A percentile compares a stretch with the other conserved stretches of the same genome.
Conservation (phyloP, 371 early-diverging fungal species). For the Lichtheimia corymbifera region DNA sequence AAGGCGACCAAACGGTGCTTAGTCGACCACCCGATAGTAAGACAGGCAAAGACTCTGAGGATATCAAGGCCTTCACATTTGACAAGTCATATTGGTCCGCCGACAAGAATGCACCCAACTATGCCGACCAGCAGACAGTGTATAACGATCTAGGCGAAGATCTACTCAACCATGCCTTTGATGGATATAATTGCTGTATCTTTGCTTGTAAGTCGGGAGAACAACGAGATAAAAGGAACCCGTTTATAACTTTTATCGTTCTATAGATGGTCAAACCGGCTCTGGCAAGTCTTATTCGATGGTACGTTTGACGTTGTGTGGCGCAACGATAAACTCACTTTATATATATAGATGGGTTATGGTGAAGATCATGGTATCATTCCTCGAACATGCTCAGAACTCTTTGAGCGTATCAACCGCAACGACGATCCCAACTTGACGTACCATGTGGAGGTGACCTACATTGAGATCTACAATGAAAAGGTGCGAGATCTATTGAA, state of each 20-base stretch:
- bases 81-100: slow-evolving; percentile 88
- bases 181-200: slow-evolving; percentile 87
- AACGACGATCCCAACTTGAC: slow-evolving; percentile 50
- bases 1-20: slow-evolving; percentile 71
- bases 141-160: slow-evolving; percentile 78
- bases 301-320: slow-evolving; percentile 33
- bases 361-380: slow-evolving; percentile 83
- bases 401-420: slow-evolving; percentile 70
- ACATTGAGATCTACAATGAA: slow-evolving; percentile 88
- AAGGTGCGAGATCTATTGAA: slow-evolving; percentile 91
- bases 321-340: not conserved
- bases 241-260: not conserved
- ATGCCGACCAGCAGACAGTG: slow-evolving; percentile 76
- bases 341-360: slow-evolving; percentile 55
- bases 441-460: slow-evolving; percentile 81
- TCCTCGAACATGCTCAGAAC: slow-evolving; percentile 73
- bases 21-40: slow-evolving; percentile 48
- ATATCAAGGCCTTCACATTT: slow-evolving; percentile 74
- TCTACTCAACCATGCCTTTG: slow-evolving; percentile 85
- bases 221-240: not conserved
- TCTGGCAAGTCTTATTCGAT: slow-evolving; percentile 85
- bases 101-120: slow-evolving; percentile 61
- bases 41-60: slow-evolving; percentile 45
- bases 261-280: slow-evolving; percentile 84
- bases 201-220: slow-evolving; percentile 69